Evolutionary conservation across 441 rosid genomes (phyloP).

Genomic region (Erodium chrysanthum): DNA sequence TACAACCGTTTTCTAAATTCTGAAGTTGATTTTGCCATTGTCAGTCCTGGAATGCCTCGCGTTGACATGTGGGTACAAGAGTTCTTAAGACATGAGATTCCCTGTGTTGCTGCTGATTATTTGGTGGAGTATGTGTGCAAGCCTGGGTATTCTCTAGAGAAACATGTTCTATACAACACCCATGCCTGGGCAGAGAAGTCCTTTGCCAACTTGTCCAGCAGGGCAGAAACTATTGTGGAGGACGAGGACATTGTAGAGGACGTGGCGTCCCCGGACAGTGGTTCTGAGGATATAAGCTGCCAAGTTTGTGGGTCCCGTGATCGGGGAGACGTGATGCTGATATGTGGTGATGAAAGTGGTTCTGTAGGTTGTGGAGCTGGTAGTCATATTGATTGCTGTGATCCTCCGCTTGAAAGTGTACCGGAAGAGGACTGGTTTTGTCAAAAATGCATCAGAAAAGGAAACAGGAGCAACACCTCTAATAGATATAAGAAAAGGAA

Average conservation of each 20-base stretch:
- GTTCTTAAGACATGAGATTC: slow-evolving; percentile 71
- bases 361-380: slow-evolving; percentile 51
- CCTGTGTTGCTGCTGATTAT: slow-evolving; percentile 79
- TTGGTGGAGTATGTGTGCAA: slow-evolving; percentile 93
- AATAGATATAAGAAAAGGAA: slow-evolving; percentile 20
- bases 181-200: slow-evolving; percentile 72
- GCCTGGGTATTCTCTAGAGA: slow-evolving; percentile 71
- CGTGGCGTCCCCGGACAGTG: slow-evolving; percentile 5
- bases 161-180: slow-evolving; percentile 66
- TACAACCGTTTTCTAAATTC: slow-evolving; percentile 61
- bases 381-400: slow-evolving; percentile 54
- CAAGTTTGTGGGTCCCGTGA: slow-evolving; percentile 39
- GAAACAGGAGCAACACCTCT: neutral
- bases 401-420: slow-evolving; percentile 46
- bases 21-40: slow-evolving; percentile 65
- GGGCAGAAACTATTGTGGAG: slow-evolving; percentile 30
- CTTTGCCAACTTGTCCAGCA: slow-evolving; percentile 32
- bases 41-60: slow-evolving; percentile 65
- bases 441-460: slow-evolving; percentile 26
- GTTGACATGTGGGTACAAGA: slow-evolving; percentile 78
- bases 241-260: slow-evolving; percentile 4
- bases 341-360: slow-evolving; percentile 52
- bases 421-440: slow-evolving; percentile 76
- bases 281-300: slow-evolving; percentile 30
- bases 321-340: slow-evolving; percentile 59